Evolutionary conservation across 495 filamentous ascomycete genomes (phyloP), one percentile per base, ranked within the genome.

Genomic region (Aspergillus asperescens): DNA sequence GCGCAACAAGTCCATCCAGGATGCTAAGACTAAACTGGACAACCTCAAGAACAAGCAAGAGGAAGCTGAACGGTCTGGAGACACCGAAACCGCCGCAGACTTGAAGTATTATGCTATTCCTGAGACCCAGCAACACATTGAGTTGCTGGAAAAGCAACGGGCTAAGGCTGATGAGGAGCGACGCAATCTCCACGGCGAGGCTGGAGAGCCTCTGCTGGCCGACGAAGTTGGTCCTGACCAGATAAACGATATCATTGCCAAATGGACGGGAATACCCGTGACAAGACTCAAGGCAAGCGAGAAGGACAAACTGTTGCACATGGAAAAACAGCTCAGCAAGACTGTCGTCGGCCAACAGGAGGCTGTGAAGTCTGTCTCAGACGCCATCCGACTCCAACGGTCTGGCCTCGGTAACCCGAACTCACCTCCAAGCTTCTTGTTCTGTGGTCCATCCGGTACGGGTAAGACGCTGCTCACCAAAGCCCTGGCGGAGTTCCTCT

Each of bases 391-490:
- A 35, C 79, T 98, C 16, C 91, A 95, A 64, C 85, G 93, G 48
- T 95, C 90, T 19, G 93, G 93, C 29, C 87, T 98, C 47, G 80
- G 78, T 70, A 96, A 96, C 64, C 93, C 93, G 2, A 96, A 96
- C 66, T 88, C 94, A 59, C 93, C 93, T 2, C 94, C 93, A 0
- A 93, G 88, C 66, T 98, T 98, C 83, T 79, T 98, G 49, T 98
- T 98, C 80, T 96, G 93, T 62, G 93, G 93, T 73, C 93, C 93
- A 7, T 96, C 92, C 0, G 93, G 93, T 69, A 98, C 93, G 2
- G 93, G 93, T 70, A 98, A 98, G 74, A 98, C 93, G 2, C 75
- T 98, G 10, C 84, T 98, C 41, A 96, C 91, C 51, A 98, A 98
- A 69, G 90, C 90, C 7, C 79, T 98, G 8, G 93, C 93, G 38